phyloP scores from a whole-genome alignment of 2,329 filamentous ascomycete species.

The Fusarium albosuccineum region DNA sequence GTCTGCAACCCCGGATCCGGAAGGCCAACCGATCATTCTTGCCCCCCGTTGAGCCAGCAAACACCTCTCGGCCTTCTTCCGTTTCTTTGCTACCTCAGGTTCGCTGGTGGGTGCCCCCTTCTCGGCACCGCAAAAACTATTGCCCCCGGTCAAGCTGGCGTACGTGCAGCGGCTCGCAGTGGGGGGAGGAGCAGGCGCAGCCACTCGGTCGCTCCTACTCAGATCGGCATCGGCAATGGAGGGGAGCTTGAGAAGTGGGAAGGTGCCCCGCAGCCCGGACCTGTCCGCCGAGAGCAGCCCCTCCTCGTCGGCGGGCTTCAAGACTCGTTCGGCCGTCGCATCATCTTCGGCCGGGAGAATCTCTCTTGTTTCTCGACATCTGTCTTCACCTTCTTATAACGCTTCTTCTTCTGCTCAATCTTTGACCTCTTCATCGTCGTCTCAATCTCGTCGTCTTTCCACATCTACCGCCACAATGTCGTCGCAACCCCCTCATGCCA shows the following conservation, averaged over 20 bases:
- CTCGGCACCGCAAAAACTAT: constrained; percentile 27
- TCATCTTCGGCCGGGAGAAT: constrained; percentile 45
- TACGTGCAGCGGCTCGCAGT: constrained; percentile 36
- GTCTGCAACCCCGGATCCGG: constrained; percentile 31
- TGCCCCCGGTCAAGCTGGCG: constrained; percentile 39
- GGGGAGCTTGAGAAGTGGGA: constrained; percentile 16
- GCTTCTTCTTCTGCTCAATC: constrained; percentile 29
- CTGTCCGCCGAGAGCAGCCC: constrained; percentile 44
- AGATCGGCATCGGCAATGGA: constrained; percentile 46
- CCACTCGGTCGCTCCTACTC: constrained; percentile 38
- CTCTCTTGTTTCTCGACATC: constrained; percentile 47
- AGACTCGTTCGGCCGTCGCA: constrained; percentile 40
- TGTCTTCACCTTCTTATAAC: constrained; percentile 41
- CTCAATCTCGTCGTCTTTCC: constrained; percentile 41
- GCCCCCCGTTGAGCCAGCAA: not conserved
- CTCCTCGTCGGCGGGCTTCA: constrained; percentile 46
- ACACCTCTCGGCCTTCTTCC: constrained; percentile 37
- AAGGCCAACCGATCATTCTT: constrained; percentile 33
- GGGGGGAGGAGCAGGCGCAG: constrained; percentile 31
- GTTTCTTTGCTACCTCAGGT: constrained; percentile 16
- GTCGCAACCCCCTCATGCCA: constrained; percentile 71
- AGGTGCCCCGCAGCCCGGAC: constrained; percentile 48
- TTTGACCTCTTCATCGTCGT: constrained; percentile 25
- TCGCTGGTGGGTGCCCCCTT: constrained; percentile 11
- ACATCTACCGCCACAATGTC: constrained; percentile 64